Evolutionary conservation across 257 asterid species (phyloP).

Genomic region (Asclepias syriaca): DNA sequence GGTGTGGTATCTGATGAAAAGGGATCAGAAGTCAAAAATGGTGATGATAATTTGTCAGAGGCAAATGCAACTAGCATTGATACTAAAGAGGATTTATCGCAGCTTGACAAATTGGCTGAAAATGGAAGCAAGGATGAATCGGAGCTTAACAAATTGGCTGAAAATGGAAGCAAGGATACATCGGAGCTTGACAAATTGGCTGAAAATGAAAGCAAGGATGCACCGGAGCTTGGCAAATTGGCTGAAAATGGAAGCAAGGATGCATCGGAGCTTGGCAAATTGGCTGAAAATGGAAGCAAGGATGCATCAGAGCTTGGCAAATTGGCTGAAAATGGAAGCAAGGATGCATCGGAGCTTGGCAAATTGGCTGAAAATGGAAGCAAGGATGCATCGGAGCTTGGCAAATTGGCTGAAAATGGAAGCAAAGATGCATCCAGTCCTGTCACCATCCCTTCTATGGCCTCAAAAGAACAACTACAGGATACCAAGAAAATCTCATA

Average conservation of each 20-base stretch:
- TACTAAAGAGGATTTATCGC: neutral
- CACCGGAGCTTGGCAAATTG: too few relatives aligned
- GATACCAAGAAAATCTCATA: constrained; percentile 33
- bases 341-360: neutral
- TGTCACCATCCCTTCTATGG: neutral
- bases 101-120: neutral
- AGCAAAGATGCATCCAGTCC: constrained; percentile 12
- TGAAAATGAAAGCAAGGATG: constrained; percentile 7
- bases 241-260: constrained; percentile 6
- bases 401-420: neutral
- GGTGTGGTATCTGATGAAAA: neutral
- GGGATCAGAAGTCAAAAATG: neutral
- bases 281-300: too few relatives aligned
- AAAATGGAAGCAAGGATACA: too few relatives aligned
- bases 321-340: constrained; percentile 3
- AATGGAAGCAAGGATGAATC: constrained; percentile 9
- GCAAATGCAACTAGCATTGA: neutral
- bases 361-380: too few relatives aligned
- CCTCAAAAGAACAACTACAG: constrained; percentile 13
- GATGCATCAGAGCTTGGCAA: neutral
- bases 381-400: too few relatives aligned
- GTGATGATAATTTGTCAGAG: neutral
- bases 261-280: neutral
- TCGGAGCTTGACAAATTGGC: too few relatives aligned
- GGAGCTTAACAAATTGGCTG: too few relatives aligned